Evolutionary conservation across 352 stramenopile species (phyloP), one percentile per base, ranked within the genome.

Genomic region (Globisporangium emineosum): DNA sequence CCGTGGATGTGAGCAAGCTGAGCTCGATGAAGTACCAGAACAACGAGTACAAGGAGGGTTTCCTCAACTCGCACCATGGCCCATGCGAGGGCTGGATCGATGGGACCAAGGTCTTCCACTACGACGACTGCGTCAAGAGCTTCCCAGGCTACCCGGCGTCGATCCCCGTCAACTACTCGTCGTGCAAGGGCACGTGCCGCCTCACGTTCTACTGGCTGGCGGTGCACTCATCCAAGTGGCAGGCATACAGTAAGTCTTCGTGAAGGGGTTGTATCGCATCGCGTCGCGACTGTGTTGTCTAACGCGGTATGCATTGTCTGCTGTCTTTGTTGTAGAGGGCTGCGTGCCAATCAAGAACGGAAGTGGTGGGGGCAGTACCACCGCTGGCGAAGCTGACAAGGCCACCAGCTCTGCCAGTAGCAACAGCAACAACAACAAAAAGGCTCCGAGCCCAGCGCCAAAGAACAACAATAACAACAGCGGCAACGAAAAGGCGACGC

Each of bases 161-260:
- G 8, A 75, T 91, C 42, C 73, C 77, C 2, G 59, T 86, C 47
- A 74, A 89, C 60, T 89, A 70, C 50, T 77, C 75, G 17, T 63
- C 67, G 0, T 91, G 79, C 66, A 73, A 45, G 33, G 73, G 75
- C 37, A 75, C 78, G 29, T 86, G 80, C 37, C 68, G 42, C 8
- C 73, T 91, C 59, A 73, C 57, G n/a, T 89, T 90, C 66, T 87
- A 83, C 76, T 88, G 80, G 80, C 33, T 88, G 51, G 75, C 78
- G 40, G 23, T 89, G 54, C 77, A 86, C 53, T 62, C 76, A 47
- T 55, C 68, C 13, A 73, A 78, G 27, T 89, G 79, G 79, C 75
- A 89, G 57, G 64, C 78, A 3, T 83, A 88, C 71, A 81, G 37
- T 45, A 9, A 15, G 37, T 45, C 5, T n/a, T n/a, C n/a, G n/a